Conservation (phyloP, 306 rosid genomes). For the Mimosa bimucronata region DNA sequence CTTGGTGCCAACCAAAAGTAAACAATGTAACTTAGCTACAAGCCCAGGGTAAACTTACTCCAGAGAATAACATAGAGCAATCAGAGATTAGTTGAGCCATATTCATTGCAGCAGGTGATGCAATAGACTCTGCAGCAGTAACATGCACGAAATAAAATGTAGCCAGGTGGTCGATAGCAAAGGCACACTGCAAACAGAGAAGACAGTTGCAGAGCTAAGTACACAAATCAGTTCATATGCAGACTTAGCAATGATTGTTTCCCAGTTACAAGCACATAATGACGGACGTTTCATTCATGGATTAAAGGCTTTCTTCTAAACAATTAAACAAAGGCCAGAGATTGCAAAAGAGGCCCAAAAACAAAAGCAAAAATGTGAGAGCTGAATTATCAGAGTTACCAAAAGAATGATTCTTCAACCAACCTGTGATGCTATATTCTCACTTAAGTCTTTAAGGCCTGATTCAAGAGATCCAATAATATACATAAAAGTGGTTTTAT, state of each 20-base stretch:
- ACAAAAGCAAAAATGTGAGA: background rate
- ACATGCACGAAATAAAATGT: constrained; percentile 77
- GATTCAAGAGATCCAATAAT: constrained; percentile 81
- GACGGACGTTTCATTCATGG: constrained; percentile 1
- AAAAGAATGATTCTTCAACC: constrained; percentile 28
- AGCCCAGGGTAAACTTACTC: constrained; percentile 56
- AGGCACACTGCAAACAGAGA: constrained; percentile 66
- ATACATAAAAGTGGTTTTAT: constrained; percentile 65
- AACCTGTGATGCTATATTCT: constrained; percentile 85
- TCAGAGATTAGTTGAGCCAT: constrained; percentile 64
- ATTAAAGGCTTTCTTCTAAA: background rate
- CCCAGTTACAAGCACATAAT: constrained; percentile 16
- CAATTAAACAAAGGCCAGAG: background rate
- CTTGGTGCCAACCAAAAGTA: background rate
- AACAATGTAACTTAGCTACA: constrained; percentile 17
- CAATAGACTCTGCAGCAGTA: constrained; percentile 68
- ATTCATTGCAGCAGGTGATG: constrained; percentile 60
- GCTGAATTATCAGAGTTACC: background rate
- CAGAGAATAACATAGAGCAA: constrained; percentile 71
- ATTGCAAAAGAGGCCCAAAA: background rate
- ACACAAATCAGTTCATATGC: constrained; percentile 16
- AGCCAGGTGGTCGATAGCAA: constrained; percentile 81
- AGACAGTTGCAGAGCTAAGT: constrained; percentile 14
- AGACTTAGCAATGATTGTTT: constrained; percentile 5
- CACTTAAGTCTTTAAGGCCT: constrained; percentile 87